phyloP scores from a whole-genome alignment of 1,284 basidiomycete genomes.

The Salmacisia buchloeana region DNA sequence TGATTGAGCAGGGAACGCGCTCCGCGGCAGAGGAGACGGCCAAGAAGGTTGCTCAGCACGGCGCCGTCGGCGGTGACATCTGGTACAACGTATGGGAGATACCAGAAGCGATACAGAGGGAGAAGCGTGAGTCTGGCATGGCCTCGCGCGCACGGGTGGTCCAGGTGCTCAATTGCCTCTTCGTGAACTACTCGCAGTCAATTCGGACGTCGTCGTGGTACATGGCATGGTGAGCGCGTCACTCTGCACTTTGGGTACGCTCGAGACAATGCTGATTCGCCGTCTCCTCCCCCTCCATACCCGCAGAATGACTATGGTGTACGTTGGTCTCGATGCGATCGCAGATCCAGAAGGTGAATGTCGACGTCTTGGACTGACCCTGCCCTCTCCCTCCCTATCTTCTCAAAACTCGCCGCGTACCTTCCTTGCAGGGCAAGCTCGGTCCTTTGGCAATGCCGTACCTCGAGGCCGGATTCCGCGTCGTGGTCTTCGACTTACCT shows the following conservation, averaged over 20 bases:
- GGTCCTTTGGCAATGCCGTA: slow-evolving; percentile 53
- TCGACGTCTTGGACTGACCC: neutral
- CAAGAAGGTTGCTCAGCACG: neutral
- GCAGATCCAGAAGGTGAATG: too few relatives aligned
- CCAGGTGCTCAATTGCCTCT: neutral
- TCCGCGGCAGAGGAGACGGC: neutral
- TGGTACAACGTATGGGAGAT: slow-evolving; percentile 42
- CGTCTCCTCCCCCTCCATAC: neutral
- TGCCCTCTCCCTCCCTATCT: neutral
- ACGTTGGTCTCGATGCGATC: too few relatives aligned
- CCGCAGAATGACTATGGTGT: slow-evolving; percentile 1
- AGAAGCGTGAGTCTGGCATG: slow-evolving; percentile 13
- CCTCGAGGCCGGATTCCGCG: slow-evolving; percentile 54
- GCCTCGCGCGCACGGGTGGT: neutral
- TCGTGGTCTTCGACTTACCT: slow-evolving; percentile 56
- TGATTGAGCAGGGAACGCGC: neutral
- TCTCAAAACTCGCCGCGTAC: neutral
- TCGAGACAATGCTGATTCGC: neutral
- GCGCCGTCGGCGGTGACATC: neutral
- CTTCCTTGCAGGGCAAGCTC: slow-evolving; percentile 35
- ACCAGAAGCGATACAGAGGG: slow-evolving; percentile 21
- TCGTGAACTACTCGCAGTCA: slow-evolving; percentile 9
- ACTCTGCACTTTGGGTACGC: neutral
- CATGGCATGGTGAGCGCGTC: slow-evolving; percentile 32
- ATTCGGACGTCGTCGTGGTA: slow-evolving; percentile 37